Conservation (phyloP, 2,329 filamentous ascomycete species). For the Chaetomiaceae sp. region DNA sequence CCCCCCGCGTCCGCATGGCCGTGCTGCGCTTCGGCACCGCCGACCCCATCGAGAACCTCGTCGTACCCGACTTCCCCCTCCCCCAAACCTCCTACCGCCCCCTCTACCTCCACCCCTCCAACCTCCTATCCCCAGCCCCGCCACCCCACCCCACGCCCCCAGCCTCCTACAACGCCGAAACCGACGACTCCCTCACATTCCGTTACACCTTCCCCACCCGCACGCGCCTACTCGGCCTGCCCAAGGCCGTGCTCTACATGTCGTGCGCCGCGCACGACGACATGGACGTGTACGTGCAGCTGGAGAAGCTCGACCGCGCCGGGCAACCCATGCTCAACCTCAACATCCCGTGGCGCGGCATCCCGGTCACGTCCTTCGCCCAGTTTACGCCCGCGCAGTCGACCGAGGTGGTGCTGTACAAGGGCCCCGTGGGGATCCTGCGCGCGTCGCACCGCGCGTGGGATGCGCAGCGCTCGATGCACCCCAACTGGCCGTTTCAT, state of each 20-base stretch:
- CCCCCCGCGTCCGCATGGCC: slow-evolving; percentile 1
- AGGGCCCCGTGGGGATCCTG: not conserved
- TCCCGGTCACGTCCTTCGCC: slow-evolving; percentile 3
- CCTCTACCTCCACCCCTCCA: not conserved
- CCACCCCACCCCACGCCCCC: not conserved
- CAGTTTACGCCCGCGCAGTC: not conserved
- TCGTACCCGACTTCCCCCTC: not conserved
- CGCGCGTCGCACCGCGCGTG: not conserved
- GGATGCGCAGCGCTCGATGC: not conserved
- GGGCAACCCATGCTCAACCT: slow-evolving; percentile 2
- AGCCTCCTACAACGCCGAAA: slow-evolving; percentile 1
- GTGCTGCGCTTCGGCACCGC: not conserved
- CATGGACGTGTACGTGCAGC: slow-evolving; percentile 6
- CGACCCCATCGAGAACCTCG: not conserved
- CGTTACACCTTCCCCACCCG: not conserved
- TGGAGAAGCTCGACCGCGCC: not conserved
- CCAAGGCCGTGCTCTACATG: slow-evolving; percentile 1
- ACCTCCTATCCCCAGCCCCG: not conserved
- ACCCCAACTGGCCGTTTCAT: slow-evolving; percentile 2
- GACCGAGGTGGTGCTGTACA: slow-evolving; percentile 6
- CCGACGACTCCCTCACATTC: not conserved
- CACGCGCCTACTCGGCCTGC: not conserved
- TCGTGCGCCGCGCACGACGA: slow-evolving; percentile 1
- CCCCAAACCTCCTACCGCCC: not conserved
- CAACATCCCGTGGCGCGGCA: slow-evolving; percentile 4